Base-by-base conservation (phyloP, 352 stramenopile genomes). In the Pythium pectinolyticum region DNA sequence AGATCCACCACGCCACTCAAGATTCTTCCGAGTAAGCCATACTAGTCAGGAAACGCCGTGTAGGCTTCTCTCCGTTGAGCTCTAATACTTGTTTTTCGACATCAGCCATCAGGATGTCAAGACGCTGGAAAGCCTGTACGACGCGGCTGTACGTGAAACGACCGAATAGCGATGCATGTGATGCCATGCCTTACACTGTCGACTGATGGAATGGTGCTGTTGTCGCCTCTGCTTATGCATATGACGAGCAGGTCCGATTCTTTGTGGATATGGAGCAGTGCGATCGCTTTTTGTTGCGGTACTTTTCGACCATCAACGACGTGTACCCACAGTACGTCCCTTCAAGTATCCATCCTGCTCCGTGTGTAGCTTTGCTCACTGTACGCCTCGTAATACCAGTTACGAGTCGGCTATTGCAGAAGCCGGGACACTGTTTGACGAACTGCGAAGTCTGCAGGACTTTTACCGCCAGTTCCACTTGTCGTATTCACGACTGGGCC, bases 231-330 rank as follows among this genome's bases (percentile, higher is more conserved):
- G n/a, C n/a, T n/a, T n/a, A n/a, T n/a, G 31, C 41, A 19, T 51
- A 20, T 11, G 32, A 40, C 22, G 32, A 85, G 77, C 41, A 87
- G 81, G 82, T 94, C 28, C 75, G 70, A 17, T 92, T 90, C 52
- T 95, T 93, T 50, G 83, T 95, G 39, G 84, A 95, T 57, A 95
- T 93, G 84, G 86, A 95, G 73, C 86, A 95, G 63, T 93, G 86
- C 45, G 86, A 95, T 54, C 80, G 83, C 3, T 87, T 87, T 30
- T 71, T 95, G 31, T 53, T 92, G 20, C 64, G 78, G 24, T 90
- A 91, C 25, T 95, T 93, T 58, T 88, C 81, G 10, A 90, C 76
- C 8, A 93, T 95, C 73, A 92, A 93, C 66, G 84, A 93, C 49
- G 85, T 90, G 17, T 80, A 90, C 39, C 77, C 81, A 15, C 77